Conservation (phyloP, 331 rosid species). For the Cucumis variabilis region DNA sequence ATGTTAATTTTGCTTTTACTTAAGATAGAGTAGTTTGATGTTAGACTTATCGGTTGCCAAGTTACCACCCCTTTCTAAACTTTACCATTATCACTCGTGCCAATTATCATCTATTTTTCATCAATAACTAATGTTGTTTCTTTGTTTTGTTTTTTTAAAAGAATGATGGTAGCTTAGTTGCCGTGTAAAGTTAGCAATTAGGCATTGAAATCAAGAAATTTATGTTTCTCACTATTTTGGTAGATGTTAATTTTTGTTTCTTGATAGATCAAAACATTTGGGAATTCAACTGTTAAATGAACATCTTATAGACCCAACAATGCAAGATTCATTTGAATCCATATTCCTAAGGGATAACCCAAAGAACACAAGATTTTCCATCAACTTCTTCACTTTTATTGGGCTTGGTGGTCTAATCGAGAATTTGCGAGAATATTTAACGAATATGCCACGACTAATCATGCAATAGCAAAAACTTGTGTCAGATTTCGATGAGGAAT, state of each 20-base stretch:
- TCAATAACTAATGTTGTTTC: too few relatives aligned
- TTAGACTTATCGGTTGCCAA: too few relatives aligned
- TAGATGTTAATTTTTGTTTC: slow-evolving; percentile 10
- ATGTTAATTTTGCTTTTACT: too few relatives aligned
- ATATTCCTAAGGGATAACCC: slow-evolving; percentile 90
- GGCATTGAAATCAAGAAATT: background rate
- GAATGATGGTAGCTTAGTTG: background rate
- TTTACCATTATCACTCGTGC: too few relatives aligned
- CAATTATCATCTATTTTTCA: background rate
- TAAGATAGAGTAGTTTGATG: too few relatives aligned
- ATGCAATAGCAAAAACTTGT: slow-evolving; percentile 81
- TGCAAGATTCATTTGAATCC: slow-evolving; percentile 75
- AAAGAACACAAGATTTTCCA: slow-evolving; percentile 86
- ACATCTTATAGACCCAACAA: slow-evolving; percentile 60
- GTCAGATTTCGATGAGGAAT: slow-evolving; percentile 57
- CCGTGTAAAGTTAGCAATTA: background rate
- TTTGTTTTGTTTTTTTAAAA: background rate
- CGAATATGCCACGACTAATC: slow-evolving; percentile 90
- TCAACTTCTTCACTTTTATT: slow-evolving; percentile 92
- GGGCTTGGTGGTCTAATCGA: slow-evolving; percentile 98
- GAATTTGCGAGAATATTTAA: slow-evolving; percentile 84
- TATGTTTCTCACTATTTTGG: background rate
- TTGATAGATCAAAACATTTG: slow-evolving; percentile 73
- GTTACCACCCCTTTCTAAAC: too few relatives aligned
- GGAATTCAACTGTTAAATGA: slow-evolving; percentile 78